Evolutionary conservation across 106 monocot species (phyloP).

Genomic region (Gastrodia elata): DNA sequence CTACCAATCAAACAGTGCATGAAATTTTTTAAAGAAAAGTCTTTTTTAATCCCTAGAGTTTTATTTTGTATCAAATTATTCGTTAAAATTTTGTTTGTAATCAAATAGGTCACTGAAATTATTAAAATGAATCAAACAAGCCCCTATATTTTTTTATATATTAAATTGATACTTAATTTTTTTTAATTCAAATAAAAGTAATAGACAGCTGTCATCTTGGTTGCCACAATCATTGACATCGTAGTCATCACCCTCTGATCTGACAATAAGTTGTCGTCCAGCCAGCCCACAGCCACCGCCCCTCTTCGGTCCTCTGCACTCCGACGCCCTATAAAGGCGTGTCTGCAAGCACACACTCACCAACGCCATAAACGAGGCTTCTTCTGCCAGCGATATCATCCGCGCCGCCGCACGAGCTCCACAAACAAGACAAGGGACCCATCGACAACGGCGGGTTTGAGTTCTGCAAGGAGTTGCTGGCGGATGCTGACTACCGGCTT

Average conservation of each 20-base stretch:
- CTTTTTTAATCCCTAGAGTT: too few relatives aligned
- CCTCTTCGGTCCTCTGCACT: conserved; percentile 3
- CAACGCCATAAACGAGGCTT: neutral
- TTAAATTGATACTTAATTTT: too few relatives aligned
- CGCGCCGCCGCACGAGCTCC: neutral
- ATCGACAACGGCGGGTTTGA: conserved; percentile 5
- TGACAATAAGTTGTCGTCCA: neutral
- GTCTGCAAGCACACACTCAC: neutral
- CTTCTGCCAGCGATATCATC: neutral
- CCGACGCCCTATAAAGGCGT: neutral
- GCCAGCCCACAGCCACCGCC: conserved; percentile 9
- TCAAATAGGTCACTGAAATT: too few relatives aligned
- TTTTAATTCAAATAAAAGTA: too few relatives aligned
- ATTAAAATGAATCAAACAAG: too few relatives aligned
- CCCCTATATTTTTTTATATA: too few relatives aligned
- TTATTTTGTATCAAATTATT: too few relatives aligned
- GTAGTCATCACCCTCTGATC: conserved; percentile 14
- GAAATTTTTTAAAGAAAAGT: too few relatives aligned
- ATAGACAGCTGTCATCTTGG: conserved; percentile 20
- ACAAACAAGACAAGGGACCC: conserved; percentile 8
- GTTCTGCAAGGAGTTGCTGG: conserved; percentile 22
- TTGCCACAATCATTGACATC: conserved; percentile 25
- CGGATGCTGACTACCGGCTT: neutral
- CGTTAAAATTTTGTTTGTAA: too few relatives aligned
- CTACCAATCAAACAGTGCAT: too few relatives aligned